Evolutionary conservation across 2,329 filamentous ascomycete species (phyloP), one percentile per base, ranked within the genome.

Genomic region (Xylariomycetidae sp.): DNA sequence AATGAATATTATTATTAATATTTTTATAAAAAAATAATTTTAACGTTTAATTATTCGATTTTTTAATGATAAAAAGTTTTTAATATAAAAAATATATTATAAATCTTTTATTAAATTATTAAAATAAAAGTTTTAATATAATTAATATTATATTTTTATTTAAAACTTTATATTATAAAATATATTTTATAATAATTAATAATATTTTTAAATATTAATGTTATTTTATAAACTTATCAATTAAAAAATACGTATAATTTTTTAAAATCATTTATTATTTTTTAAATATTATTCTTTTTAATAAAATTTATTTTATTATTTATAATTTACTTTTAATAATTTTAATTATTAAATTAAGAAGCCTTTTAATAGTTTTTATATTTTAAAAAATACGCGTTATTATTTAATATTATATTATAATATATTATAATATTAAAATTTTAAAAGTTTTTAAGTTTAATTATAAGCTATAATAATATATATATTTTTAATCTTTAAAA

Each of bases 141-240:
- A 27, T 33, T 37, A 27, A 27, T 34, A 17, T 25, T 16, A 19
- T 27, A 27, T 16, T 32, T 22, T 27, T 38, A 31, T 26, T 34
- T 34, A 36, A 36, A 27, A 30, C 30, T 23, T 26, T 36, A 25
- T 30, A 35, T 33, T 6, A 36, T 31, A 19, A 26, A n/a, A 25
- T 35, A 26, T 20, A 31, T 34, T 34, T 38, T 26, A 38, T 25
- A 27, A 30, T 27, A 25, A 36, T 17, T 31, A 25, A 31, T 27
- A 17, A 26, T 38, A 31, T 36, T 25, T 26, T 29, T 18, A 14
- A 14, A 17, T 25, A 26, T 27, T 35, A 20, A 25, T 31, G 35
- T 36, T 25, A 31, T 16, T 34, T 38, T 31, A 38, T 36, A 31
- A 25, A 31, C 30, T 16, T 31, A 30, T 35, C 31, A 35, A 25